These are phyloP conservation scores for peach (Prunus persica) DNA, from an alignment of 306 rosid genomes.

Conservation along the genomic window DNA sequence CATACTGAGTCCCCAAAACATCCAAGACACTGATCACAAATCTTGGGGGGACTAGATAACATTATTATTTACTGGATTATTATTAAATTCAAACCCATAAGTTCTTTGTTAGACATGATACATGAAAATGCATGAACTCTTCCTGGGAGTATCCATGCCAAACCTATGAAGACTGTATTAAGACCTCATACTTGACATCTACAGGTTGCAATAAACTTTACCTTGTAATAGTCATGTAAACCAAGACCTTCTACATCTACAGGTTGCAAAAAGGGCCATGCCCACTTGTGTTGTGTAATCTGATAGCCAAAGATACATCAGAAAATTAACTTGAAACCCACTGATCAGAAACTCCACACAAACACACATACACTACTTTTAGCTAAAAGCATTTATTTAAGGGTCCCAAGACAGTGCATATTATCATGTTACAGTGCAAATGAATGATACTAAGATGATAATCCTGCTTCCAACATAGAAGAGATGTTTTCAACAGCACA, in stretches of 20 bases:
- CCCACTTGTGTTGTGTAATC: conserved; percentile 88
- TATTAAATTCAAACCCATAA: too few species aligned
- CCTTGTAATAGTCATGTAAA: conserved; percentile 85
- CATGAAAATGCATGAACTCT: background rate
- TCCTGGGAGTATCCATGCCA: background rate
- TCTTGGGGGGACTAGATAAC: too few species aligned
- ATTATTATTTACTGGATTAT: too few species aligned
- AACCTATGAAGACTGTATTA: background rate
- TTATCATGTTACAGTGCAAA: background rate
- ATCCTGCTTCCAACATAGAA: too few species aligned
- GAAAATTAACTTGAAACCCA: background rate
- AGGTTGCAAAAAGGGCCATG: conserved; percentile 95
- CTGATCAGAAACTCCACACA: background rate
- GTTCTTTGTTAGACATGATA: background rate
- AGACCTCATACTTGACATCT: background rate
- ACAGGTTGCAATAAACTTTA: conserved; percentile 23
- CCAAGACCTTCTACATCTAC: conserved; percentile 93
- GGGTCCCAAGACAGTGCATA: background rate
- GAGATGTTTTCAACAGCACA: background rate
- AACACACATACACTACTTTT: background rate
- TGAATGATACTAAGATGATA: background rate
- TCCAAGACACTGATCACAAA: too few species aligned
- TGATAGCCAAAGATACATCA: conserved; percentile 34
- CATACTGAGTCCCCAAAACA: too few species aligned
- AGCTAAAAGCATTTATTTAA: background rate